Percentiles rank a stretch among this genome's conserved stretches.
Evolutionary conservation across 352 stramenopile genomes (phyloP).

Genomic region (Thraustochytrium sp.): DNA sequence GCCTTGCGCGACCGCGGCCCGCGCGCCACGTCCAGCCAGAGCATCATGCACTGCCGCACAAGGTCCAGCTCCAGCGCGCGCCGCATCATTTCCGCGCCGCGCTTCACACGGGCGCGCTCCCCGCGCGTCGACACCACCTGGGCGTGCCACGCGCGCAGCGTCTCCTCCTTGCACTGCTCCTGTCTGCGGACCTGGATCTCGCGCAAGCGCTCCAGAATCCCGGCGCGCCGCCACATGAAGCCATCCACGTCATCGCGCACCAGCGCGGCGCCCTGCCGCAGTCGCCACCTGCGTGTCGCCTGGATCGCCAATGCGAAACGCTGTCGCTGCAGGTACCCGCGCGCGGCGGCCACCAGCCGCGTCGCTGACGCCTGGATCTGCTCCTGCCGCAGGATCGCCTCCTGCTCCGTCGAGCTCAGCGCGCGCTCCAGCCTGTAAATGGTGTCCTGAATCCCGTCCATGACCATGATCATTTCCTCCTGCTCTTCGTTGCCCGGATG

Average conservation of each 20-base stretch:
- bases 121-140: not conserved
- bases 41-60: not conserved
- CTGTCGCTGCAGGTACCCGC: constrained; percentile 2
- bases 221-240: not conserved
- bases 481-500: not conserved
- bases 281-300: not conserved
- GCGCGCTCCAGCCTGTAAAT: constrained; percentile 10
- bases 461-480: constrained; percentile 35
- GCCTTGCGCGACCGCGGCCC: constrained; percentile 1
- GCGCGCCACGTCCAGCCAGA: not conserved
- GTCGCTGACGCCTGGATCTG: not conserved
- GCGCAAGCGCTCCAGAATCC: not conserved
- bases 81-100: not conserved
- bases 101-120: not conserved
- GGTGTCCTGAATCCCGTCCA: constrained; percentile 38
- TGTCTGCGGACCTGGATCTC: not conserved
- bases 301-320: not conserved
- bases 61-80: not conserved
- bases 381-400: constrained; percentile 6
- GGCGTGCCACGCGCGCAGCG: not conserved
- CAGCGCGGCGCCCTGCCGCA: not conserved
- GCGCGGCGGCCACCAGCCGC: not conserved
- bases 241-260: not conserved
- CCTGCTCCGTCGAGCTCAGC: constrained; percentile 7
- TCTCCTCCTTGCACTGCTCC: constrained; percentile 5